These are phyloP conservation scores for Clarireedia sp. DNA, from an alignment of 2,329 filamentous ascomycete genomes.

Conservation along the genomic window DNA sequence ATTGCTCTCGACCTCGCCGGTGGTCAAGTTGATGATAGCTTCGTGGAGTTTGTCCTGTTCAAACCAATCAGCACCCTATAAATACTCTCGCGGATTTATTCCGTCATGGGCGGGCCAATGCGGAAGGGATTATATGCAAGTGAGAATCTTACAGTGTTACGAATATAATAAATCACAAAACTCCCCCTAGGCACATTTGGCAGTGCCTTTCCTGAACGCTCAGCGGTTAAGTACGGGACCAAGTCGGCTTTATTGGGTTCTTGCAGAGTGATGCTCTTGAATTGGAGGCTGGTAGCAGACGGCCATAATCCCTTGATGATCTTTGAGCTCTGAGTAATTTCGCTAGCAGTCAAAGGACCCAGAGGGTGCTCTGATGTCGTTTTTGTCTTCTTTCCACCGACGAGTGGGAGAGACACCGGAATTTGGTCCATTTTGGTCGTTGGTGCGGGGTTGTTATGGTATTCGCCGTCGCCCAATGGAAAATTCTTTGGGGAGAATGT, in stretches of 20 bases:
- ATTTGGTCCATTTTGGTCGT: conserved; percentile 15
- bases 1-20: conserved; percentile 45
- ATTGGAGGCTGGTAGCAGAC: conserved; percentile 46
- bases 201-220: conserved; percentile 34
- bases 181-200: conserved; percentile 41
- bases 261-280: conserved; percentile 54
- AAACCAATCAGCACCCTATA: not conserved
- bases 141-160: conserved; percentile 45
- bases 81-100: not conserved
- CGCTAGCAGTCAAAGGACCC: conserved; percentile 47
- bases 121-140: not conserved
- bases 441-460: not conserved
- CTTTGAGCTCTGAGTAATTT: conserved; percentile 44
- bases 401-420: conserved; percentile 18
- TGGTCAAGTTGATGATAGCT: conserved; percentile 45
- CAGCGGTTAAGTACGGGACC: conserved; percentile 42
- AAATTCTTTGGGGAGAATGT: no score
- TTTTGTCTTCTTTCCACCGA: conserved; percentile 18
- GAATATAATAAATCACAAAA: conserved; percentile 51
- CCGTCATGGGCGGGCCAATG: not conserved
- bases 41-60: conserved; percentile 54
- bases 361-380: conserved; percentile 42
- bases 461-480: no score
- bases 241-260: conserved; percentile 48
- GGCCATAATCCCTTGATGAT: conserved; percentile 49